Evolutionary conservation across 2,329 filamentous ascomycete species (phyloP), one percentile per base, ranked within the genome.

Genomic region (Colletotrichum agaves): DNA sequence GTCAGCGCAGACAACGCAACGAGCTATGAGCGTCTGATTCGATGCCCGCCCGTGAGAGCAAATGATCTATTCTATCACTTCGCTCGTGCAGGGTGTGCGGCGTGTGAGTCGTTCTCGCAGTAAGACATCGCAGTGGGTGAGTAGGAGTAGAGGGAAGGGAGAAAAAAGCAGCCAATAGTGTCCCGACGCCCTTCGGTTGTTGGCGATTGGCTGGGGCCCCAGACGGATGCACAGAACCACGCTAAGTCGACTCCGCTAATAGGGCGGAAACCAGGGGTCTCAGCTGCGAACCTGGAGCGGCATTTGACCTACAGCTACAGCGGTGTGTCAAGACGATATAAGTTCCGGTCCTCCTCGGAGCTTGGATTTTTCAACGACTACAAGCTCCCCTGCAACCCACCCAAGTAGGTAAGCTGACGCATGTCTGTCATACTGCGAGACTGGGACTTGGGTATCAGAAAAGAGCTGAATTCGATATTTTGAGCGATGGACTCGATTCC

Each of bases 271-370:
- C 33, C 37, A 53, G 53, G 64, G 64, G 53, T 27, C 37, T 59
- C 17, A 39, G 41, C 19, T 19, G 50, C 17, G 58, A 27, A 57
- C 55, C 52, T 50, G 37, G 55, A 15, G 15, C 27, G 27, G 33
- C 17, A 17, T 53, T 37, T 39, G n/a, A 21, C 27, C 50, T 53
- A n/a, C 39, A 33, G 43, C 39, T 27, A 6, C 6, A 4, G 23
- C 3, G 23, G 41, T 21, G 17, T 47, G 19, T 31, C 41, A 33
- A 15, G 41, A 15, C n/a, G n/a, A n/a, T n/a, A n/a, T 44, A 68
- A 60, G 65, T 60, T 64, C 65, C 65, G 65, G 59, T 17, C 65
- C 21, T 11, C 61, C 21, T 65, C 65, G 65, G 65, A 60, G 55
- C 21, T 31, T 61, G 33, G 17, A 31, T 21, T 6, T 17, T 23